phyloP scores from a whole-genome alignment of 768 basidiomycete genomes.

The Collybiopsis luxurians region DNA sequence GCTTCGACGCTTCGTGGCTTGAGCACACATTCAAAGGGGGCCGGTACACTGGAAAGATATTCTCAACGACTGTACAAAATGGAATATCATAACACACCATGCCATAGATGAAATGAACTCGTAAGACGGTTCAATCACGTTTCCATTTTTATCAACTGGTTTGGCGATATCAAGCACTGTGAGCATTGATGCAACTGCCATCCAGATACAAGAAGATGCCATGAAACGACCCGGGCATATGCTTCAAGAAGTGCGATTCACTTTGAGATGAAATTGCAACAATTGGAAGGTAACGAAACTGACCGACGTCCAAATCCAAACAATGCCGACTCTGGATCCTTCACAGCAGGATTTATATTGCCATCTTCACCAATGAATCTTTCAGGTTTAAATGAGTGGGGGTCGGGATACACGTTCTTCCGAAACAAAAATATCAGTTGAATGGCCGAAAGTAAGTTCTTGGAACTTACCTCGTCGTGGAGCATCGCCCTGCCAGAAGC shows the following conservation, averaged over 20 bases:
- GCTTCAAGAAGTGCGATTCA: neutral
- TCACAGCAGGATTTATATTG: constrained; percentile 8
- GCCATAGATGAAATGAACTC: constrained; percentile 7
- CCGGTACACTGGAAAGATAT: constrained; percentile 1
- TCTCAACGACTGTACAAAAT: neutral
- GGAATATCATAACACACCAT: neutral
- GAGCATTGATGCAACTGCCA: constrained; percentile 19
- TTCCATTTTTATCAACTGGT: constrained; percentile 13
- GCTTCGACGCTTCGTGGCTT: constrained; percentile 2
- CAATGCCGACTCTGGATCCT: constrained; percentile 5
- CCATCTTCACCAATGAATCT: constrained; percentile 18
- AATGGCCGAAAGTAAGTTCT: too few relatives aligned
- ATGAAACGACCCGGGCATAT: constrained; percentile 12
- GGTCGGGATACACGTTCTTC: constrained; percentile 21
- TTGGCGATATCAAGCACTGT: constrained; percentile 18
- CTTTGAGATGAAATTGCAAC: too few relatives aligned
- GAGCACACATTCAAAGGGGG: constrained; percentile 7
- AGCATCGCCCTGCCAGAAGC: constrained; percentile 21
- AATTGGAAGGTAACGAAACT: neutral
- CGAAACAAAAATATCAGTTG: neutral
- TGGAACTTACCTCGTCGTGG: constrained; percentile 17
- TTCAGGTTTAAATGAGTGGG: constrained; percentile 23
- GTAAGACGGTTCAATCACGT: constrained; percentile 11
- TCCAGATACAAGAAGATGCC: constrained; percentile 11
- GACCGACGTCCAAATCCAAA: constrained; percentile 10